A percentile compares a stretch with the other conserved stretches of the same genome.
Evolutionary conservation across 148 eudicot genomes (phyloP).

Genomic region (Hydrangea macrophylla): DNA sequence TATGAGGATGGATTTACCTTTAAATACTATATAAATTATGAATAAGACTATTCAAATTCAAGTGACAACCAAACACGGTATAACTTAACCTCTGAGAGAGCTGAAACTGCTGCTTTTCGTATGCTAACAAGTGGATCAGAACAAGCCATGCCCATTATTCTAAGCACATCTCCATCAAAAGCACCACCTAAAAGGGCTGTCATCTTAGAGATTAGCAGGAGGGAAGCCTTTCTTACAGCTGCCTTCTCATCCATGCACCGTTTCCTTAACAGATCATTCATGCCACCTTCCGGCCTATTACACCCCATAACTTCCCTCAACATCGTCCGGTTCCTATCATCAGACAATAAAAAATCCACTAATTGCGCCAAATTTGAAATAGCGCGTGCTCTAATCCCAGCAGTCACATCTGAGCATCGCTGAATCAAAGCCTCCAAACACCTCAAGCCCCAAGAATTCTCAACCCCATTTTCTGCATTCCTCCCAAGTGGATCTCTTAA

Average conservation of each 20-base stretch:
- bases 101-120: constrained; percentile 81
- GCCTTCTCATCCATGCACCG: constrained; percentile 93
- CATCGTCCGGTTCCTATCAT: constrained; percentile 28
- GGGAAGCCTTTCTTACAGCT: constrained; percentile 89
- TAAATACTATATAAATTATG: no score
- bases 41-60: no score
- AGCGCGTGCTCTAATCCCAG: constrained; percentile 82
- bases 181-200: constrained; percentile 55
- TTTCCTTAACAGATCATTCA: constrained; percentile 58
- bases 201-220: constrained; percentile 63
- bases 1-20: no score
- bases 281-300: constrained; percentile 18
- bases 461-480: constrained; percentile 27
- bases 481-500: constrained; percentile 32
- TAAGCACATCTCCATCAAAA: constrained; percentile 71
- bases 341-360: constrained; percentile 43
- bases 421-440: constrained; percentile 68
- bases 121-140: constrained; percentile 95
- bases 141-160: constrained; percentile 84
- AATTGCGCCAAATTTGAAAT: constrained; percentile 69
- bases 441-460: constrained; percentile 59
- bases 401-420: constrained; percentile 78
- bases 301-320: constrained; percentile 53
- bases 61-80: no score
- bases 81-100: constrained; percentile 81